phyloP scores from a whole-genome alignment of 2,329 filamentous ascomycete species.

The Cercospora janseana region DNA sequence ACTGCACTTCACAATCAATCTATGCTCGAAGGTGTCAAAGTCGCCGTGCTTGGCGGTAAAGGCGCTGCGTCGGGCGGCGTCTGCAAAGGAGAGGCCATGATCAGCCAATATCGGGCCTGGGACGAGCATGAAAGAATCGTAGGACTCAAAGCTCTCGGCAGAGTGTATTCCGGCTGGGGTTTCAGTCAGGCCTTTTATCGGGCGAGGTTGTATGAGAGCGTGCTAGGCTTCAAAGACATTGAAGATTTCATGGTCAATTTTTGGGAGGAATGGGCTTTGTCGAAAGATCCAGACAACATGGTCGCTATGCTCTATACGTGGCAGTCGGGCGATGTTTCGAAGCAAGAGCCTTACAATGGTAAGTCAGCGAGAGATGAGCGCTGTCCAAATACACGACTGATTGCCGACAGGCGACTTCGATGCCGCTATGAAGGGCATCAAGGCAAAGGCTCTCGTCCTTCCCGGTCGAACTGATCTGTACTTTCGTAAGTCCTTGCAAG shows the following conservation, averaged over 20 bases:
- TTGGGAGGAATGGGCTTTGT: conserved; percentile 72
- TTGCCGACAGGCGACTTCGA: conserved; percentile 31
- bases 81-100: conserved; percentile 47
- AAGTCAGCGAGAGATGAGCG: neutral
- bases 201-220: conserved; percentile 63
- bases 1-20: conserved; percentile 67
- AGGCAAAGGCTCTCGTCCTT: conserved; percentile 68
- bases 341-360: conserved; percentile 65
- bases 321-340: conserved; percentile 70
- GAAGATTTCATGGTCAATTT: conserved; percentile 73
- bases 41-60: conserved; percentile 59
- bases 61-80: conserved; percentile 54
- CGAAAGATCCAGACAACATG: conserved; percentile 72
- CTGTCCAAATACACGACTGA: conserved; percentile 29
- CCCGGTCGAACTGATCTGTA: conserved; percentile 74
- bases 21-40: conserved; percentile 64
- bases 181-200: conserved; percentile 78
- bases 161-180: conserved; percentile 76
- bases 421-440: conserved; percentile 65
- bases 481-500: conserved; percentile 56
- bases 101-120: conserved; percentile 29
- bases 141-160: conserved; percentile 64
- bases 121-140: conserved; percentile 50
- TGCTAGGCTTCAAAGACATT: conserved; percentile 63
- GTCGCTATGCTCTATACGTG: conserved; percentile 74